These are phyloP conservation scores for Bolboschoenus planiculmis DNA, from an alignment of 176 grass and related monocot species.

Conservation along the genomic window DNA sequence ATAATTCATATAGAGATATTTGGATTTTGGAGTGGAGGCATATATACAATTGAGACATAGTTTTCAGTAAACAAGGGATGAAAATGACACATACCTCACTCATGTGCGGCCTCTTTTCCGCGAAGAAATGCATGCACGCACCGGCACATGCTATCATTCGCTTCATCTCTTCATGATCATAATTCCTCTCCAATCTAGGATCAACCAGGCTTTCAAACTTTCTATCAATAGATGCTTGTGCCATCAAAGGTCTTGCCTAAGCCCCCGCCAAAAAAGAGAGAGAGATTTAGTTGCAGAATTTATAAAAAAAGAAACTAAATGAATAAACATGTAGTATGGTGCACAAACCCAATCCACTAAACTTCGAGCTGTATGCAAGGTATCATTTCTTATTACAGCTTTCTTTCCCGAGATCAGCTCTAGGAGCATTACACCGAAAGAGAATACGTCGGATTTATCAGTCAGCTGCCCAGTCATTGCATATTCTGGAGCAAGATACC, in stretches of 20 bases:
- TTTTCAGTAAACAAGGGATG: background rate
- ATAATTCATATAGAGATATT: too few species aligned
- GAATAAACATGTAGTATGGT: background rate
- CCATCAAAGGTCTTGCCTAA: constrained; percentile 30
- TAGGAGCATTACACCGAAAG: constrained; percentile 55
- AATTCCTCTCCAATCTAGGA: constrained; percentile 22
- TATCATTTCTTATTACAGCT: constrained; percentile 32
- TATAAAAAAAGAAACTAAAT: background rate
- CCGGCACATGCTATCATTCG: constrained; percentile 23
- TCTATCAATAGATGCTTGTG: background rate
- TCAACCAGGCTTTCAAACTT: constrained; percentile 20
- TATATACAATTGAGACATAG: background rate
- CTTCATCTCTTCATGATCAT: constrained; percentile 23
- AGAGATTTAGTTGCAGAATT: background rate
- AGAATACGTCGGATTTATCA: constrained; percentile 57
- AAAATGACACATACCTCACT: constrained; percentile 4
- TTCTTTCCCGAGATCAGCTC: constrained; percentile 51
- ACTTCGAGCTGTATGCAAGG: constrained; percentile 1
- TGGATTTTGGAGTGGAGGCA: background rate
- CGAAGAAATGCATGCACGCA: constrained; percentile 13
- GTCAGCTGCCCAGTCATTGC: constrained; percentile 40
- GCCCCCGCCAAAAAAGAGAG: background rate
- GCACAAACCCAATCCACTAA: constrained; percentile 26
- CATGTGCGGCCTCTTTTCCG: constrained; percentile 14
- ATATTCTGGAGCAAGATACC: constrained; percentile 68